Evolutionary conservation across 2,329 filamentous ascomycete species (phyloP), one percentile per base, ranked within the genome.

Genomic region (Dendryphion nanum): DNA sequence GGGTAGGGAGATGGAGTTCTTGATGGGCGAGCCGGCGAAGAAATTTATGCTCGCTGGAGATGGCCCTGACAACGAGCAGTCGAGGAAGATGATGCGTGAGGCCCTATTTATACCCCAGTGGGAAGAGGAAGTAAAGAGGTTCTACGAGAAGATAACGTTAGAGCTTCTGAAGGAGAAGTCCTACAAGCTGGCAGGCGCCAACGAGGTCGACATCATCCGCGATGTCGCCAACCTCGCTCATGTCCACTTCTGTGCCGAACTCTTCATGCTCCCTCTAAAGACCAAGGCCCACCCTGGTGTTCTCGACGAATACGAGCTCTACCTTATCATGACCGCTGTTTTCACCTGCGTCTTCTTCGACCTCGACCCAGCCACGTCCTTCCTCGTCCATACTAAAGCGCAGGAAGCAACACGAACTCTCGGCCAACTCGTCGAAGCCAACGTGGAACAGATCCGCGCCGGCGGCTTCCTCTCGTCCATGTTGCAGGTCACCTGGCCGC

Each of bases 301-400:
- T 26, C 79, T 78, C 61, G 74, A 73, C 4, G 77, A 80, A 50
- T 70, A 77, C 24, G 75, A 35, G 33, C 14, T 35, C 2, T 35
- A 35, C 16, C 21, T 35, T 18, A 20, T 82, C 0, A 73, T 89
- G 15, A 73, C 83, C 0, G 73, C 81, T 7, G 77, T 89, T 33
- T 88, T 82, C 57, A 74, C 76, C 13, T 73, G 76, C 56, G 74
- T 87, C 45, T 85, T 85, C 70, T 75, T 80, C 55, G 77, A 85
- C 58, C 61, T 80, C 6, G 83, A 91, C 51, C 74, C 79, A 0
- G 77, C 75, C 48, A 85, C 82, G 64, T 81, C 75, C 5, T 90
- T 81, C 63, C 76, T 79, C 4, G 68, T 86, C 39, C 74, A 75
- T 19, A 75, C 80, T 50, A 77, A 74, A 8, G 78, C 78, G 2